These are phyloP conservation scores for Papiliotrema terrestris DNA, from an alignment of 1,284 basidiomycete species.

Conservation along the genomic window DNA sequence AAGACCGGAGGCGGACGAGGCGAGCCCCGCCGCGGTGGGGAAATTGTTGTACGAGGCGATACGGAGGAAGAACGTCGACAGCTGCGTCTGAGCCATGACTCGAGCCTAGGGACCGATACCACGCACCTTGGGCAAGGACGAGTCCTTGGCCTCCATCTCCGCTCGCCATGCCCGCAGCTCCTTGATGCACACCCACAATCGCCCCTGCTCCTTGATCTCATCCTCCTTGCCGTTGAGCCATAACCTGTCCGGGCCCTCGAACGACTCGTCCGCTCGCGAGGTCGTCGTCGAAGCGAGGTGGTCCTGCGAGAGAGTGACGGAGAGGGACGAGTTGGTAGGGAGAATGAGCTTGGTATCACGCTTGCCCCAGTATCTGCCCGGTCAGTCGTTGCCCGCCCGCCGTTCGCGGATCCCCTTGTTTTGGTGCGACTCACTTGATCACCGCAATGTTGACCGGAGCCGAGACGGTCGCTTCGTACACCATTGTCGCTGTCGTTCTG, in stretches of 20 bases:
- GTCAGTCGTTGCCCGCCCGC: not conserved
- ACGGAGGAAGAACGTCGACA: constrained; percentile 71
- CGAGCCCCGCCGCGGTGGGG: constrained; percentile 95
- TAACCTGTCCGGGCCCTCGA: constrained; percentile 66
- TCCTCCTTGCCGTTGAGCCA: constrained; percentile 96
- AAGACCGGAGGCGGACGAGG: constrained; percentile 95
- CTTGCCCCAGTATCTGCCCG: constrained; percentile 93
- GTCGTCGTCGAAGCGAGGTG: constrained; percentile 92
- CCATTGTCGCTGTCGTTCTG: constrained; percentile 14
- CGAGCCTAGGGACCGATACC: not conserved
- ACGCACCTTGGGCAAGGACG: constrained; percentile 63
- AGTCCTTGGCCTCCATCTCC: constrained; percentile 66
- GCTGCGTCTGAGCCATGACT: constrained; percentile 49
- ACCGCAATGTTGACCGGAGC: constrained; percentile 96
- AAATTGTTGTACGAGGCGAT: constrained; percentile 98
- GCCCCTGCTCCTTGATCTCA: constrained; percentile 73
- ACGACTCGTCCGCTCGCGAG: constrained; percentile 75
- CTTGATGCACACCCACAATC: constrained; percentile 78
- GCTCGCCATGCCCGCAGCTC: constrained; percentile 80
- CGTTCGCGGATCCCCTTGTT: no score
- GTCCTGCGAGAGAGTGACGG: constrained; percentile 94
- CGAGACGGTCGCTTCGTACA: constrained; percentile 82
- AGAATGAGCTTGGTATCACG: constrained; percentile 91
- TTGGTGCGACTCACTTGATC: constrained; percentile 67
- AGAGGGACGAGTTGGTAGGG: constrained; percentile 96